Conservation (phyloP, 495 filamentous ascomycete genomes). For the Apodospora peruviana region DNA sequence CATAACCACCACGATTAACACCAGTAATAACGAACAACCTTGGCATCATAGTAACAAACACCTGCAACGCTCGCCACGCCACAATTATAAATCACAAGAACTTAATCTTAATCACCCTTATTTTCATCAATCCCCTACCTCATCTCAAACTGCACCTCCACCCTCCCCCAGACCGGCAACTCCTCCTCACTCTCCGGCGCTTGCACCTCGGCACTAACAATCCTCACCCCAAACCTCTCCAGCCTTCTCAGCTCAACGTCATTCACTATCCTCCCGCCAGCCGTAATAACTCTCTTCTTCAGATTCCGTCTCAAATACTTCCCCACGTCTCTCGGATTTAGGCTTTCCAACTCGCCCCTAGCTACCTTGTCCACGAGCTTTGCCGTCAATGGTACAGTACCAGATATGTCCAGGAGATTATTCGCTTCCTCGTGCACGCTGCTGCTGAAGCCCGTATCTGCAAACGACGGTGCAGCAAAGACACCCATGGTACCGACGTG, state of each 20-base stretch:
- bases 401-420: constrained; percentile 30
- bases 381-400: constrained; percentile 53
- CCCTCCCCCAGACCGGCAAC: constrained; percentile 39
- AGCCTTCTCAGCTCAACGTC: constrained; percentile 18
- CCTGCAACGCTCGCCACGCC: no score
- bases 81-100: no score
- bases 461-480: constrained; percentile 27
- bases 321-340: constrained; percentile 36
- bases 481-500: constrained; percentile 53
- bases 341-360: constrained; percentile 30
- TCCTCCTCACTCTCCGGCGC: constrained; percentile 30
- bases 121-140: not conserved
- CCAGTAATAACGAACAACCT: no score
- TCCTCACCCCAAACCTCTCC: constrained; percentile 27
- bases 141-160: constrained; percentile 19
- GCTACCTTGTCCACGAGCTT: constrained; percentile 39
- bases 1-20: no score
- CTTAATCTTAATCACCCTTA: no score
- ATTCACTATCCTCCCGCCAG: constrained; percentile 16
- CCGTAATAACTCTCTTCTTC: constrained; percentile 29
- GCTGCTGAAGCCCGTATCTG: constrained; percentile 9
- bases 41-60: no score
- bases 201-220: constrained; percentile 37
- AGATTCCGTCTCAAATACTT: constrained; percentile 42
- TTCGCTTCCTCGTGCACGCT: constrained; percentile 6